These are phyloP conservation scores for Trichophyton mentagrophytes DNA, from an alignment of 2,329 filamentous ascomycete genomes.

Conservation along the genomic window DNA sequence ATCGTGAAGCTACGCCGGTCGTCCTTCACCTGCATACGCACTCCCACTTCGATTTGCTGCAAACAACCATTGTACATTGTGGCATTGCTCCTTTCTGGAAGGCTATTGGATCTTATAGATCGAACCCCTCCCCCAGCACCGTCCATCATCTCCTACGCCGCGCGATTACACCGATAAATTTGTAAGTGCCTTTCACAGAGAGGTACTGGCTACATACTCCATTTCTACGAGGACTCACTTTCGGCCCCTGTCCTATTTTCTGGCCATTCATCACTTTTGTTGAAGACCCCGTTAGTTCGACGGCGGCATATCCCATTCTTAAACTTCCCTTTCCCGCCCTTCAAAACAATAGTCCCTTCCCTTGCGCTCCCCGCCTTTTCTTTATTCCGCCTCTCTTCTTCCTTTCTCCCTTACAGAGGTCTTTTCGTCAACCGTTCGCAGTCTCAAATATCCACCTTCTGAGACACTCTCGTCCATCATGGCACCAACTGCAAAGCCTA, in stretches of 20 bases:
- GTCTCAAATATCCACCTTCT: background rate
- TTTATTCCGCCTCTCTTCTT: background rate
- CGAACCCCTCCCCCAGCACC: background rate
- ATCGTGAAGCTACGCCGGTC: constrained; percentile 3
- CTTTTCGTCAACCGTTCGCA: background rate
- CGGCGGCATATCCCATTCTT: background rate
- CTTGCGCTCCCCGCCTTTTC: too few species aligned
- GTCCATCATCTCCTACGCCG: background rate
- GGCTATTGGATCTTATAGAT: constrained; percentile 2
- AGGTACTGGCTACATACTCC: background rate
- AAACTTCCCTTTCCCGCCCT: background rate
- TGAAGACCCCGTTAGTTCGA: background rate
- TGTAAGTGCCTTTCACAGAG: background rate
- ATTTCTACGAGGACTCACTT: background rate
- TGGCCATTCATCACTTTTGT: background rate
- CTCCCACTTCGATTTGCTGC: background rate
- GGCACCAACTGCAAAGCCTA: constrained; percentile 9
- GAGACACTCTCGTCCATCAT: constrained; percentile 2
- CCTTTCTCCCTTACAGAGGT: background rate
- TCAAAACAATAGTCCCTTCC: background rate
- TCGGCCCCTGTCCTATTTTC: background rate
- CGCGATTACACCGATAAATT: background rate
- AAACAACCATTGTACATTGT: background rate
- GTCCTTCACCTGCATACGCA: background rate
- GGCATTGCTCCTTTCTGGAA: constrained; percentile 1